Conservation (phyloP, 2,329 filamentous ascomycete species). For the Diaporthe vexans region DNA sequence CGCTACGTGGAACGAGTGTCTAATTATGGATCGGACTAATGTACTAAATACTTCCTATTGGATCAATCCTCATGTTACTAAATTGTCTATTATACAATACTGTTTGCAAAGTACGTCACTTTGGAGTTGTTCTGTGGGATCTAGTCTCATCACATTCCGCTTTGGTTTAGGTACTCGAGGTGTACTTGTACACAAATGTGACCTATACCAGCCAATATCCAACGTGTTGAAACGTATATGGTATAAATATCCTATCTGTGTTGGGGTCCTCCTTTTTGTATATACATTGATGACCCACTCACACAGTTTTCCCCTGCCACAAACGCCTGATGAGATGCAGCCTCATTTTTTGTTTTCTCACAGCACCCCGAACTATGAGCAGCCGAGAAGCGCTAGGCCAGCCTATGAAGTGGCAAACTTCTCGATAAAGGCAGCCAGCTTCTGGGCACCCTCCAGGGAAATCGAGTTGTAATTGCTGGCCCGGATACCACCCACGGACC, state of each 20-base stretch:
- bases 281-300: slow-evolving; percentile 3
- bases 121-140: neutral
- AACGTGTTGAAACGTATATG: slow-evolving; percentile 24
- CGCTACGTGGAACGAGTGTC: neutral
- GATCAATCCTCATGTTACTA: neutral
- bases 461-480: slow-evolving; percentile 93
- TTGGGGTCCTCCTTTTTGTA: neutral
- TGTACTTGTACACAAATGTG: neutral
- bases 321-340: slow-evolving; percentile 25
- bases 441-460: slow-evolving; percentile 74
- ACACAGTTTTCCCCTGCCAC: neutral
- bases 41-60: too few species aligned
- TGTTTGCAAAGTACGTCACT: neutral
- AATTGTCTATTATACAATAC: accelerated
- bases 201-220: neutral
- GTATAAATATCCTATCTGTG: neutral
- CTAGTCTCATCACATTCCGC: neutral
- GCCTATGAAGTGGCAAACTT: slow-evolving; percentile 59
- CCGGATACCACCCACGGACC: slow-evolving; percentile 87
- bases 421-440: slow-evolving; percentile 74
- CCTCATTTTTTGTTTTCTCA: neutral
- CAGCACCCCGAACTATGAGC: neutral
- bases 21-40: too few species aligned
- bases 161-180: neutral
- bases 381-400: neutral